Evolutionary conservation across 306 rosid genomes (phyloP), one percentile per base, ranked within the genome.

Genomic region (Calophaca sinica): DNA sequence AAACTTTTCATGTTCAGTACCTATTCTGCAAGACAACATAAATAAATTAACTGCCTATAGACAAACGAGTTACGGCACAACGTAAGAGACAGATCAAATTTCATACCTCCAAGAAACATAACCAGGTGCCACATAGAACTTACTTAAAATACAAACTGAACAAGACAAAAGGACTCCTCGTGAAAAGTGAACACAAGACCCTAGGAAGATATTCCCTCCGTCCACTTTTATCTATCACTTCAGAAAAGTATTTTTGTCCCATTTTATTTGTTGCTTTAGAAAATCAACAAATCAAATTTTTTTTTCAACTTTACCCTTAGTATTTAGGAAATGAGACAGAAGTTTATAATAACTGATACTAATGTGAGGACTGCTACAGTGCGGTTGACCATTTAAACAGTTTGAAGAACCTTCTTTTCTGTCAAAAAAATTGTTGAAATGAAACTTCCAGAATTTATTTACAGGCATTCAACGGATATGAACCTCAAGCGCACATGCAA

Each of bases 1-100:
- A 74, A 96, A 96, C 91, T 96, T 96, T 89, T 96, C 99, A 29
- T 96, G 99, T 77, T 96, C 99, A 73, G 99, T 92, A 60, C 99
- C 99, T 77, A 96, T 92, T 88, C 99, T 96, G 94, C 77, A 86
- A 68, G 73, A 78, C 54, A 74, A 60, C 53, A 11, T 13, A 71
- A 72, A 57, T 11, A 73, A 58, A 60, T 69, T 13, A 84, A 46
- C 54, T 50, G 50, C 60, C 46, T 36, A 48, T 11, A 75, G 39
- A 69, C 48, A 46, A 78, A 55, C 55, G 31, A 74, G 45, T 39
- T 31, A 29, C 42, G 11, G 32, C 74, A 52, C 10, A 53, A 53
- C 39, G 13, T 26, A 46, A 59, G 60, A 65, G 55, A 60, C 20
- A 3, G 39, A 58, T 35, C 52, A 74, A 59, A 60, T 59, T 33